Conservation (phyloP, 2,329 filamentous ascomycete genomes). For the Penicillium nordicum region DNA sequence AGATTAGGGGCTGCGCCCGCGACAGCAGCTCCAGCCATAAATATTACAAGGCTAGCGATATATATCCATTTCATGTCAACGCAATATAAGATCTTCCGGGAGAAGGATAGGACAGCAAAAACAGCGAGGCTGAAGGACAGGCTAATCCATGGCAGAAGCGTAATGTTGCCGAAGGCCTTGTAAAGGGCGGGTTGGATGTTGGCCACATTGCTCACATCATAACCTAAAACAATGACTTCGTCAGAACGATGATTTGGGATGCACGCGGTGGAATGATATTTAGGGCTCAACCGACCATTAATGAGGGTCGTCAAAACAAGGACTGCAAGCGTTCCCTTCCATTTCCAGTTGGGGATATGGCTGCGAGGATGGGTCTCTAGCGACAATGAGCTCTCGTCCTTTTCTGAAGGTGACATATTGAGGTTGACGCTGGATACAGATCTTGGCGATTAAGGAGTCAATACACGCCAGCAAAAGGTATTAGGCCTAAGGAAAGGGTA, state of each 20-base stretch:
- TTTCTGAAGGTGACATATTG: not conserved
- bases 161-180: not conserved
- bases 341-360: not conserved
- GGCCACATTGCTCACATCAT: not conserved
- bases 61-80: not conserved
- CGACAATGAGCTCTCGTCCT: not conserved
- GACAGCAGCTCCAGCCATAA: not conserved
- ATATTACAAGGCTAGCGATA: not conserved
- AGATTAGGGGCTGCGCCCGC: not conserved
- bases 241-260: not conserved
- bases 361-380: not conserved
- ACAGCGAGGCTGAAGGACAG: not conserved
- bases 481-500: not conserved
- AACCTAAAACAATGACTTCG: not conserved
- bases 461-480: not conserved
- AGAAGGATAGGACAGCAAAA: not conserved
- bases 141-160: not conserved
- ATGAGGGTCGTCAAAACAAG: not conserved
- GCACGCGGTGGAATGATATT: not conserved
- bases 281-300: not conserved
- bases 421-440: not conserved
- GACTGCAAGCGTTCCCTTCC: not conserved
- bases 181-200: not conserved
- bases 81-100: not conserved
- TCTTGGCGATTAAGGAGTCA: not conserved